Base-by-base conservation (phyloP, 352 stramenopile genomes). In the Globisporangium middletonii region DNA sequence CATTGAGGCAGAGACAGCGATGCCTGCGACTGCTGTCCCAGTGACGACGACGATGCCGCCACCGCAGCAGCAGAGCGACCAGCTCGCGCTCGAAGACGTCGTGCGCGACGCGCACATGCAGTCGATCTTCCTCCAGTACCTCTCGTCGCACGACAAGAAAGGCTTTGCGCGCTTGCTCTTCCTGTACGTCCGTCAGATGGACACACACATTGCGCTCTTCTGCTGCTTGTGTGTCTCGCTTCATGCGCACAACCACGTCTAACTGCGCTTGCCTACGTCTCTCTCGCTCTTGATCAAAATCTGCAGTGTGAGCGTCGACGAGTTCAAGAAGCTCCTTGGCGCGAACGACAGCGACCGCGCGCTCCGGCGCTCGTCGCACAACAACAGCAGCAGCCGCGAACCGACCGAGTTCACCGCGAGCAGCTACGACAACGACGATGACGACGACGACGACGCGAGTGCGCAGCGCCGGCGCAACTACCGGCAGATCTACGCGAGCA, bases 271-370 rank as follows among this genome's bases (percentile, higher is more conserved):
- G 42, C 42, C 7, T 35, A 55, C 12, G 19, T 53, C 11, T 61
- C 35, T 47, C 8, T 30, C 3, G 1, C 49, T 5, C 2, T 42
- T 42, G 57, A 41, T 56, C 42, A 59, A 13, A 57, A 1, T 4
- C 16, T 18, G 16, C 45, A 86, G 75, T 15, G 84, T 94, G 57
- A 92, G 82, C 46, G 84, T 94, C 4, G 84, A 94, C 26, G 84
- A 94, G 63, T 94, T 92, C 69, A 94, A 94, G 71, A 89, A 89
- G 50, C 70, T 91, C 8, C 63, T 89, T 12, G 49, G 63, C 37
- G 43, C 50, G 46, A 9, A 37, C 50, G 41, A 55, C n/a, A 54
- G 56, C 43, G 43, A 48, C 46, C 44, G 38, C 33, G 48, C 70
- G 47, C 47, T 48, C 27, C 16, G 19, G 4, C 48, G 5, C 16